Evolutionary conservation across 208 protist genomes (phyloP).

Genomic region (Naegleria lovaniensis): DNA sequence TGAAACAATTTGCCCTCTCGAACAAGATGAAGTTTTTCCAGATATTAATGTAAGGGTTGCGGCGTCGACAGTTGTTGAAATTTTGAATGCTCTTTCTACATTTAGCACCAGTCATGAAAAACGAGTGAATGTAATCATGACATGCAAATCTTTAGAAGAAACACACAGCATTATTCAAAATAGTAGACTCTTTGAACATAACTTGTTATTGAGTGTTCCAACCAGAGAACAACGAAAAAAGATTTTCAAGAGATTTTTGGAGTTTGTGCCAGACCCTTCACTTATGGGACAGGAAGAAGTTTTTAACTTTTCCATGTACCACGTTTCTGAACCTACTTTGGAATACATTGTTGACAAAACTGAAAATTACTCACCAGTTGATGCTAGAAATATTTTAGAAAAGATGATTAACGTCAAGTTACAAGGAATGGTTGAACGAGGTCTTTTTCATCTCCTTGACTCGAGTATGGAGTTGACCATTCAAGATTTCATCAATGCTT

Average conservation of each 20-base stretch:
- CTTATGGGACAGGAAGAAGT: neutral
- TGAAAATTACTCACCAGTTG: slow-evolving; percentile 1
- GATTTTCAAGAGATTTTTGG: neutral
- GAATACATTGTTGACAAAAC: neutral
- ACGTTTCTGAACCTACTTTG: neutral
- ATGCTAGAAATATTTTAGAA: neutral
- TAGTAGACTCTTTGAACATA: neutral
- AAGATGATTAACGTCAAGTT: neutral
- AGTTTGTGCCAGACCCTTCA: neutral
- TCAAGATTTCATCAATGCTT: neutral
- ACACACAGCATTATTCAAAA: neutral
- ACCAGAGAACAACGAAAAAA: neutral
- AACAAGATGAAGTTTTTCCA: slow-evolving; percentile 3
- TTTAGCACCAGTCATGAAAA: neutral
- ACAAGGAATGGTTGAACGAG: neutral
- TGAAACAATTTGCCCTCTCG: slow-evolving; percentile 6
- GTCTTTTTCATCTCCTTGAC: neutral
- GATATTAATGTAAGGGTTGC: slow-evolving; percentile 9
- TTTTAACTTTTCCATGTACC: neutral
- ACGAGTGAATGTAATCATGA: neutral
- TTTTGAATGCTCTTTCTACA: neutral
- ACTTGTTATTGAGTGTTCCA: neutral
- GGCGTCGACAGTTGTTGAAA: neutral
- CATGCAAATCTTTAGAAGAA: slow-evolving; percentile 17
- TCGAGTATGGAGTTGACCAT: neutral